Evolutionary conservation across 805 yeast species (phyloP).

Genomic region (Suhomyces tanzawaensis): DNA sequence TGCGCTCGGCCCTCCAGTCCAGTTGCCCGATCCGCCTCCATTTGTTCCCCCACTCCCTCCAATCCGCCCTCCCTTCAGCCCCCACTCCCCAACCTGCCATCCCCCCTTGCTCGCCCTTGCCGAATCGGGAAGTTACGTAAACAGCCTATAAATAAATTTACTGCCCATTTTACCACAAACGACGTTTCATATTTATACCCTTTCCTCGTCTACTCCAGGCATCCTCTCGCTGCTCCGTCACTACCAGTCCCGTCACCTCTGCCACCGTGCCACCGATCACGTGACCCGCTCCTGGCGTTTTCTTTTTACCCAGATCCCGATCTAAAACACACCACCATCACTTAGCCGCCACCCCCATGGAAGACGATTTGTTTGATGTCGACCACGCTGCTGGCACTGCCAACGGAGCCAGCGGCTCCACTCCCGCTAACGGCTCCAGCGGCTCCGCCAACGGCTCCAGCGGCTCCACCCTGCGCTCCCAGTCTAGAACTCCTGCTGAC

Average conservation of each 20-base stretch:
- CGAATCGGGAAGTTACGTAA: neutral
- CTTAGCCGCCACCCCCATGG: neutral
- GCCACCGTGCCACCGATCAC: neutral
- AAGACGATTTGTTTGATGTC: slow-evolving; percentile 13
- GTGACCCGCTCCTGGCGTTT: neutral
- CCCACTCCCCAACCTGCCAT: neutral
- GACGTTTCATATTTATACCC: too few relatives aligned
- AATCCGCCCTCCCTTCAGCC: neutral
- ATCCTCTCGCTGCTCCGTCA: neutral
- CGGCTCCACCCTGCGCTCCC: neutral
- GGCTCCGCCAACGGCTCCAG: neutral
- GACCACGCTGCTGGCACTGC: neutral
- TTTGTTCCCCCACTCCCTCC: neutral
- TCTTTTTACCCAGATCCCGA: neutral
- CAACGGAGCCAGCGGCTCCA: neutral
- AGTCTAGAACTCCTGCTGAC: neutral
- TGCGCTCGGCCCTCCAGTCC: neutral
- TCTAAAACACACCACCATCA: neutral
- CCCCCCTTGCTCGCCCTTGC: neutral
- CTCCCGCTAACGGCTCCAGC: neutral
- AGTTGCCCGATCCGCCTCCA: neutral
- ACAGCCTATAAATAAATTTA: neutral
- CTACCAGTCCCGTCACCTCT: neutral
- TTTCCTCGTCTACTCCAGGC: neutral
- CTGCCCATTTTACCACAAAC: neutral